Base-by-base conservation (phyloP, 2,329 filamentous ascomycete species). In the Coniella vitis region DNA sequence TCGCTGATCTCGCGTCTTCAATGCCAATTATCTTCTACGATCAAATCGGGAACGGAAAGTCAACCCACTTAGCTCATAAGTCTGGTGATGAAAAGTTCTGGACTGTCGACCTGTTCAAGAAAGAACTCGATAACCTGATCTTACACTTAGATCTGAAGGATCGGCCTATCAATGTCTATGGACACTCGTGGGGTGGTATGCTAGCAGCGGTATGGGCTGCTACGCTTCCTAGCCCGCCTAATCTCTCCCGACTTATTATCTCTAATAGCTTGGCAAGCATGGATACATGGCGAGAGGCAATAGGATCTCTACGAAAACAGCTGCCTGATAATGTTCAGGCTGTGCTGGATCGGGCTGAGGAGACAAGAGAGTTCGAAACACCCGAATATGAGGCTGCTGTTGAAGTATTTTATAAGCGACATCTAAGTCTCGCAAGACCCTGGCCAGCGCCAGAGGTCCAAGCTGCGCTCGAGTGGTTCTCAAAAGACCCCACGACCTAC, bases 1-100 rank as follows among this genome's bases (percentile, higher is more conserved):
- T 76, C 22, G 57, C 57, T 0, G 61, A 65, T 38, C 63, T 75
- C 12, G 21, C 36, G 8, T 37, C 49, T 7, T 55, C 57, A 16
- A 66, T 68, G 7, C 69, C 75, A 0, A 59, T 78, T 2, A 58
- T 78, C 21, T 69, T 76, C 57, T 78, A 78, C 55, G 74, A 78
- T 54, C 74, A 78, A 53, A 65, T 78, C 43, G 74, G 74, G 14
- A 70, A 68, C 49, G 74, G 72, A 7, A 57, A 57, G n/a, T 74
- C 69, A 4, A 76, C 74, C 0, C 72, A 69, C 46, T 60, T 76
- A 8, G 66, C 56, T 0, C 68, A 73, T n/a, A 72, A 69, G 48
- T 57, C 31, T 10, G 39, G 46, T 17, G 57, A 60, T 38, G 51
- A 54, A 31, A 3, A 46, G 10, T 60, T 60, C 49, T 60, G 58